Base-by-base conservation (phyloP, 2,329 filamentous ascomycete genomes). In the Aspergillus texensis region DNA sequence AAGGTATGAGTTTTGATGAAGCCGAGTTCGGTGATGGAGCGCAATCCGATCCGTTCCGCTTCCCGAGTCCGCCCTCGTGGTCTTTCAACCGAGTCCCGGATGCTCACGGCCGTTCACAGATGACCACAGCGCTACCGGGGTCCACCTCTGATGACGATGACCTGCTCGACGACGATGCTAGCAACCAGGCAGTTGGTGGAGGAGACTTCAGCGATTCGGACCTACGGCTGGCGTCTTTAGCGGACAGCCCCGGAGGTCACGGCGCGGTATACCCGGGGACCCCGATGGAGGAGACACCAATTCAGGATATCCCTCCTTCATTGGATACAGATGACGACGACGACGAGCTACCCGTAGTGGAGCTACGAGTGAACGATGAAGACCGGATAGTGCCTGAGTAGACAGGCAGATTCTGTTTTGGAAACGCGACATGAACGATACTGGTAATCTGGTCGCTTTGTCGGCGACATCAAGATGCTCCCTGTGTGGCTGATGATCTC, bases 271-370 rank as follows among this genome's bases (percentile, higher is more conserved):
- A 63, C 36, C 67, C 71, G 2, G 67, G 68, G 16, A 72, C 70
- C 0, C 65, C 72, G 12, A 71, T 74, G 56, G 71, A 75, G 32
- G 71, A 75, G 36, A 61, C 64, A 55, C 56, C 70, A 67, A 41
- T 78, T 36, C 72, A 74, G 58, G 75, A 78, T 57, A 71, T 79
- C 19, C 71, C 74, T 30, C 66, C 69, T 11, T 68, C 69, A 30
- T 66, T 71, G 58, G 72, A 75, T 30, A 73, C 70, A 19, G 75
- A 72, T 28, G 77, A 75, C 24, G 65, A 67, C 28, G 66, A 68
- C n/a, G 65, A 80, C 32, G 76, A 79, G 5, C 69, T 79, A 24
- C 77, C 79, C 4, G 79, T 81, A 39, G 74, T 80, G 56, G 80
- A 82, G 67, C 68, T 81, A 39, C 75, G 70, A 50, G 74, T 80